phyloP scores from a whole-genome alignment of 2,329 filamentous ascomycete species.

The Aureobasidium sp. region DNA sequence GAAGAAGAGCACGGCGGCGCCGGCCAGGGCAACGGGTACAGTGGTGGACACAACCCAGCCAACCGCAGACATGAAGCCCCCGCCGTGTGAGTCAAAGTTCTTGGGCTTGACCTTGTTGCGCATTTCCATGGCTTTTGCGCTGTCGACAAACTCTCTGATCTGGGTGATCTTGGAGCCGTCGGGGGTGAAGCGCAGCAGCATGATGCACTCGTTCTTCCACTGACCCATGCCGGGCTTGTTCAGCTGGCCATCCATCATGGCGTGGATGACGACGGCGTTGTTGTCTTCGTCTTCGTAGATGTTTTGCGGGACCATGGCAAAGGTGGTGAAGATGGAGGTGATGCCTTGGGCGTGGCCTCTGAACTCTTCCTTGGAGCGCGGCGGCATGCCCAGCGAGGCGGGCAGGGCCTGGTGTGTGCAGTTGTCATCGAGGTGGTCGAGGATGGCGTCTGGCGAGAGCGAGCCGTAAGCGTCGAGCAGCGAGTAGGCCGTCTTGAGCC shows the following conservation, averaged over 20 bases:
- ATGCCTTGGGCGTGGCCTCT: slow-evolving; percentile 32
- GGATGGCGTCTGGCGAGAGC: slow-evolving; percentile 32
- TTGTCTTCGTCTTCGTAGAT: slow-evolving; percentile 27
- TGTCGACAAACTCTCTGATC: slow-evolving; percentile 36
- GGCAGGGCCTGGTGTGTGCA: slow-evolving; percentile 36
- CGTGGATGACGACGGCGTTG: slow-evolving; percentile 31
- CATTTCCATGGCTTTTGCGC: slow-evolving; percentile 27
- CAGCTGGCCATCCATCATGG: slow-evolving; percentile 25
- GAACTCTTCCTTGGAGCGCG: slow-evolving; percentile 30
- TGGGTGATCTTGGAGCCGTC: slow-evolving; percentile 19
- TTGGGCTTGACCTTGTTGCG: slow-evolving; percentile 31
- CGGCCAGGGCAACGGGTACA: slow-evolving; percentile 1
- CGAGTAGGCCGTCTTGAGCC: slow-evolving; percentile 23
- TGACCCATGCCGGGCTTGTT: slow-evolving; percentile 16
- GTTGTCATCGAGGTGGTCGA: slow-evolving; percentile 26
- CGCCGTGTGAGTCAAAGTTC: slow-evolving; percentile 13
- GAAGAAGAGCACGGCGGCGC: slow-evolving; percentile 8
- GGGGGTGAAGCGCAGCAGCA: slow-evolving; percentile 16
- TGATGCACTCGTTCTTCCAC: slow-evolving; percentile 19
- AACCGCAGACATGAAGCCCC: background rate
- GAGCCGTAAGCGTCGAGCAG: slow-evolving; percentile 34
- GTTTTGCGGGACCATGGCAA: slow-evolving; percentile 31
- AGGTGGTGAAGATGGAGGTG: slow-evolving; percentile 34
- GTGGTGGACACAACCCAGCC: background rate
- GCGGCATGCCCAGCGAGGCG: slow-evolving; percentile 31